These are phyloP conservation scores for Przewalskia tangutica DNA, from an alignment of 257 asterid species.

Conservation along the genomic window DNA sequence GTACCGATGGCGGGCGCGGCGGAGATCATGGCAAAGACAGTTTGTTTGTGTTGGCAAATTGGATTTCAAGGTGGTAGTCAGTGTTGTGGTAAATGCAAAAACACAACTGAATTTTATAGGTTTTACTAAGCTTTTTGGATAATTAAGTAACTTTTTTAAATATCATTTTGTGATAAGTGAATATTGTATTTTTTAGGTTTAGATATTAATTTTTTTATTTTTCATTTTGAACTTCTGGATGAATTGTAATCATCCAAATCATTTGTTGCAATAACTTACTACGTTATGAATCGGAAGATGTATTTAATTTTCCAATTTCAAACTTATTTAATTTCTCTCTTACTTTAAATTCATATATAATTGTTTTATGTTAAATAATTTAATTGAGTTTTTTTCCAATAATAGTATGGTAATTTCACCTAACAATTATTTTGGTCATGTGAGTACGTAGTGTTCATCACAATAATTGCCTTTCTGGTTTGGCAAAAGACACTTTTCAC, in stretches of 20 bases:
- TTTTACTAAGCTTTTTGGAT: slow-evolving; percentile 13
- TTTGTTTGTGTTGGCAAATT: slow-evolving; percentile 56
- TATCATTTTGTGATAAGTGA: background rate
- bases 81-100: slow-evolving; percentile 44
- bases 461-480: slow-evolving; percentile 12
- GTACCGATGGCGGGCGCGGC: background rate
- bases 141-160: background rate
- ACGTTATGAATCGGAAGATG: background rate
- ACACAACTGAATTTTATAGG: slow-evolving; percentile 30
- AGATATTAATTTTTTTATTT: background rate
- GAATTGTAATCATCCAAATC: background rate
- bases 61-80: slow-evolving; percentile 34
- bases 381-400: background rate
- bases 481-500: background rate
- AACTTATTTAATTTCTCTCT: background rate
- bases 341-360: background rate
- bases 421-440: background rate
- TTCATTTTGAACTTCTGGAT: background rate
- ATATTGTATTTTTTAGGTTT: background rate
- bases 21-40: slow-evolving; percentile 15
- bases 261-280: background rate
- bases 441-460: background rate
- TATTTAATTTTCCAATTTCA: background rate
- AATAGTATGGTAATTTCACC: background rate
- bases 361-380: background rate